Evolutionary conservation across 192 early-diverging fungal species (phyloP), one percentile per base, ranked within the genome.

Genomic region (Dimargaris xerosporica): DNA sequence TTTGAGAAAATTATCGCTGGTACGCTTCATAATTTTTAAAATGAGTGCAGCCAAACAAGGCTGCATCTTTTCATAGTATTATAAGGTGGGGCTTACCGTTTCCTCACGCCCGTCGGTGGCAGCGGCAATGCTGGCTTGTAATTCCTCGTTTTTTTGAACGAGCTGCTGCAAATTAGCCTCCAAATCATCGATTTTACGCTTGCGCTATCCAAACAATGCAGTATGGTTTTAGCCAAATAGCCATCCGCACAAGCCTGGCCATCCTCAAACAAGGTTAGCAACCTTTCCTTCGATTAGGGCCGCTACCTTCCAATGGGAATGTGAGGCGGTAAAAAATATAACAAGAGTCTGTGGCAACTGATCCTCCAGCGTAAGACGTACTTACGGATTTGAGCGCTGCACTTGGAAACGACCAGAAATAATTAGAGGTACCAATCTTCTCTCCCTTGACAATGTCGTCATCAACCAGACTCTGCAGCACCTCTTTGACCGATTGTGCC

Each of bases 341-440:
- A 7, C 34, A 7, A 2, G 34, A 7, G 2, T 2, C 34, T 5
- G 34, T 39, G 2, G 34, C 34, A 39, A 39, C 7, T 7, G 34
- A 7, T 39, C 34, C 2, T 7, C 34, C 34, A 39, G 34, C 34
- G 3, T 39, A 39, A 39, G 34, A 7, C 34, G 26, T 61, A 54
- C 26, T 47, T 30, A 44, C 43, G 21, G 42, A 41, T 50, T 47
- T 53, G 62, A 64, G 19, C 55, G 82, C 78, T 17, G 83, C 78
- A 60, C 82, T 83, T 5, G 90, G 90, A 65, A 89, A 94, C n/a
- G 88, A 82, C 92, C 92, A 94, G 66, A 73, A 94, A 65, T 86
- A 94, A 65, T 94, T 94, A 23, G 89, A 90, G 17, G 83, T 83
- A 4, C 90, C 92, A 55, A 94, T 90, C 69, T 90, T 94, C 62